Evolutionary conservation across 495 filamentous ascomycete species (phyloP).

Genomic region (Lasiosphaeria hispida): DNA sequence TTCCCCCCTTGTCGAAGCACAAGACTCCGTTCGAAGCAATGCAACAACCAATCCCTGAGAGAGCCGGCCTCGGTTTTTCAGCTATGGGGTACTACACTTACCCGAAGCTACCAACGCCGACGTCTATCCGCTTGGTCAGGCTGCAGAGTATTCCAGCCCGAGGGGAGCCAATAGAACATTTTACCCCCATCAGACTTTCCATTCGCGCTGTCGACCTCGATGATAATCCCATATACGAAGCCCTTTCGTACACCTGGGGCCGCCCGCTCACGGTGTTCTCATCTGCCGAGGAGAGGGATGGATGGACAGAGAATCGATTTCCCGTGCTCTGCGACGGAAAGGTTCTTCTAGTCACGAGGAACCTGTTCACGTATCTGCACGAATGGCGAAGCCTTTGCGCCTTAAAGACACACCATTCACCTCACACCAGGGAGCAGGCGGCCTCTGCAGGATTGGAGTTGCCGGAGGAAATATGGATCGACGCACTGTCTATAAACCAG

Average conservation of each 20-base stretch:
- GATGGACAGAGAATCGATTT: not conserved
- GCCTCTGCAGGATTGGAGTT: not conserved
- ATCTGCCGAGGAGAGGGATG: not conserved
- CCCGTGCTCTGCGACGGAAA: constrained; percentile 1
- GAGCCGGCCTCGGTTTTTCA: too few relatives aligned
- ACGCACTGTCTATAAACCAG: not conserved
- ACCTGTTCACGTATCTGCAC: not conserved
- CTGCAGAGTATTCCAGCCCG: not conserved
- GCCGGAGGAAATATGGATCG: not conserved
- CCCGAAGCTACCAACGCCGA: not conserved
- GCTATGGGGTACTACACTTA: not conserved
- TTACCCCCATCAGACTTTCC: not conserved
- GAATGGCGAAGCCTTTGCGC: not conserved
- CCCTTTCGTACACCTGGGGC: constrained; percentile 3
- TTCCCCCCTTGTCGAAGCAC: too few relatives aligned
- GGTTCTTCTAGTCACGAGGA: not conserved
- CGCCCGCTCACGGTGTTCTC: not conserved
- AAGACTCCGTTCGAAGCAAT: too few relatives aligned
- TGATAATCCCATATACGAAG: not conserved
- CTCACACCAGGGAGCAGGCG: not conserved
- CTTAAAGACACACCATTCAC: not conserved
- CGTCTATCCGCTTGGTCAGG: constrained; percentile 1
- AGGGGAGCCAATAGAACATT: not conserved
- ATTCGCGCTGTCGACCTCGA: constrained; percentile 1
- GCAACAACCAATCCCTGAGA: too few relatives aligned